Evolutionary conservation across 345 rosid species (phyloP).

Genomic region (Lumnitzera littorea): DNA sequence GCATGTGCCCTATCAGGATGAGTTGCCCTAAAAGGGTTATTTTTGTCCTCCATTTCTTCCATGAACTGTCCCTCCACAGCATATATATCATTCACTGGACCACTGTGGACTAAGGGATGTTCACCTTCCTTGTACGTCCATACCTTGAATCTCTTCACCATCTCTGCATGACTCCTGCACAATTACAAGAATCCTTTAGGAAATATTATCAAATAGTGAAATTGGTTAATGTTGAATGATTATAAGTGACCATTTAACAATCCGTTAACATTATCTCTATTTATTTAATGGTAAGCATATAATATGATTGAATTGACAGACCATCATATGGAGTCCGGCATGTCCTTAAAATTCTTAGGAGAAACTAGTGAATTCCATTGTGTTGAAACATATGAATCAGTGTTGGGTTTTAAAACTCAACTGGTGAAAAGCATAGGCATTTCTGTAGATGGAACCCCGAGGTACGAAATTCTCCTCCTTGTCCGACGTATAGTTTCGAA

Average conservation of each 20-base stretch:
- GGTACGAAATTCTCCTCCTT: slow-evolving; percentile 26
- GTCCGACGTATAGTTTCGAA: slow-evolving; percentile 16
- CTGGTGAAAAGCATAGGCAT: slow-evolving; percentile 64
- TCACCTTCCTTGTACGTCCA: slow-evolving; percentile 74
- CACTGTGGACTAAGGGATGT: slow-evolving; percentile 49
- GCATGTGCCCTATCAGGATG: slow-evolving; percentile 41
- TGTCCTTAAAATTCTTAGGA: no score
- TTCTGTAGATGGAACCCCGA: slow-evolving; percentile 45
- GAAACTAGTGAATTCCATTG: no score
- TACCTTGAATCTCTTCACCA: slow-evolving; percentile 58
- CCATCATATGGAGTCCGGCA: no score
- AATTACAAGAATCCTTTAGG: background rate
- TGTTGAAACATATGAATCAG: no score
- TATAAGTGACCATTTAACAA: no score
- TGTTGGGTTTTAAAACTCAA: slow-evolving; percentile 17
- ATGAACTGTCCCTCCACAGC: slow-evolving; percentile 63
- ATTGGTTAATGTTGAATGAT: no score
- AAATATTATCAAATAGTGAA: background rate
- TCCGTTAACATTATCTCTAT: no score
- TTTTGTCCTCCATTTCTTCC: slow-evolving; percentile 42
- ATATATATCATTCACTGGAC: slow-evolving; percentile 56
- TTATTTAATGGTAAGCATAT: background rate
- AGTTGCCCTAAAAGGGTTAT: slow-evolving; percentile 32
- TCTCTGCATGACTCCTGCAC: slow-evolving; percentile 60
- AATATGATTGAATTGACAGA: background rate